These are phyloP conservation scores for Stereum hirsutum DNA, from an alignment of 1,284 basidiomycete species.

Conservation along the genomic window DNA sequence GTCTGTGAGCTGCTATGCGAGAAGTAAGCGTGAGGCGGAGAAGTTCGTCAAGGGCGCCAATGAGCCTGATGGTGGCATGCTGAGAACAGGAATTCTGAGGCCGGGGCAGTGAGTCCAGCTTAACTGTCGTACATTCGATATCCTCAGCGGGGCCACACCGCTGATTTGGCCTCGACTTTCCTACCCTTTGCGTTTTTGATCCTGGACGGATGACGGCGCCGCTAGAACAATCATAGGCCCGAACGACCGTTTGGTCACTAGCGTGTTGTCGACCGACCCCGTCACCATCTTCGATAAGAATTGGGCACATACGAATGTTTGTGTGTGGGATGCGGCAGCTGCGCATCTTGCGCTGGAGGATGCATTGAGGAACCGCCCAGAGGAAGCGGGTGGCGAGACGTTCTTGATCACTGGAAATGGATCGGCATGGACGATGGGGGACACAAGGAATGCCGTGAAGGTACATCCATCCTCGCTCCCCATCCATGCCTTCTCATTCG, in stretches of 20 bases:
- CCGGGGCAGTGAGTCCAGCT: conserved; percentile 20
- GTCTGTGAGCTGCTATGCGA: conserved; percentile 19
- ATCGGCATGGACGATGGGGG: conserved; percentile 19
- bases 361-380: conserved; percentile 16
- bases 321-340: conserved; percentile 26
- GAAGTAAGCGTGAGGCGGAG: conserved; percentile 22
- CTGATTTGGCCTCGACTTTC: too few species aligned
- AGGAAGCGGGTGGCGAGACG: conserved; percentile 19
- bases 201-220: background rate
- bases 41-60: conserved; percentile 20
- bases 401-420: conserved; percentile 25
- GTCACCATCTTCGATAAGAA: conserved; percentile 21
- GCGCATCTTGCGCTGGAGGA: conserved; percentile 23
- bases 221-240: conserved; percentile 24
- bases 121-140: background rate
- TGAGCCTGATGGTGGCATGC: conserved; percentile 10
- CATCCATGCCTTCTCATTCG: background rate
- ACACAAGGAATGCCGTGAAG: conserved; percentile 20
- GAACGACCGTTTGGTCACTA: conserved; percentile 22
- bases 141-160: too few species aligned
- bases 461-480: conserved; percentile 10
- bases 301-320: conserved; percentile 22
- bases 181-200: background rate
- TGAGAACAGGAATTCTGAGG: conserved; percentile 21
- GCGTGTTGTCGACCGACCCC: conserved; percentile 19